Conservation (phyloP, 1,139 yeast genomes). For the Yamadazyma spencermartinsiae region DNA sequence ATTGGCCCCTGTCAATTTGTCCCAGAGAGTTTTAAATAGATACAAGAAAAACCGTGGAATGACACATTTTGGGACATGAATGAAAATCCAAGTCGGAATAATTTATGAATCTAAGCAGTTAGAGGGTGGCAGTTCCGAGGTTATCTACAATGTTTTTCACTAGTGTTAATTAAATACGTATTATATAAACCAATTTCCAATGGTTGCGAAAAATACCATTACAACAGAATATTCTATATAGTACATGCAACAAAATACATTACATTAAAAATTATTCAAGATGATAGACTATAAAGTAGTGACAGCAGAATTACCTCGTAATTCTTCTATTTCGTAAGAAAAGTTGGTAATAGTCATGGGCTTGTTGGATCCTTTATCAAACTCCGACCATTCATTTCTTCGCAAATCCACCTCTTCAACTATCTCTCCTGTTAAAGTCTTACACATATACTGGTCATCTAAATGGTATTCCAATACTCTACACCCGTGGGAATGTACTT, state of each 20-base stretch:
- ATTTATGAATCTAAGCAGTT: too few relatives aligned
- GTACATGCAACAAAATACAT: background rate
- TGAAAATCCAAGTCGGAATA: too few relatives aligned
- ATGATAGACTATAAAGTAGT: conserved; percentile 3
- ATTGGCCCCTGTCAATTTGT: too few relatives aligned
- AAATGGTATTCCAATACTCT: conserved; percentile 66
- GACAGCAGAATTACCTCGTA: conserved; percentile 2
- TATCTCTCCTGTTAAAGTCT: conserved; percentile 43
- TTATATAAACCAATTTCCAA: too few relatives aligned
- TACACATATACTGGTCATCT: conserved; percentile 63
- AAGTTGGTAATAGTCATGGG: conserved; percentile 78
- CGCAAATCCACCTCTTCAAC: conserved; percentile 64
- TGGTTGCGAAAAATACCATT: conserved; percentile 6
- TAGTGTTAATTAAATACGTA: too few relatives aligned
- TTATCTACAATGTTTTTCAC: too few relatives aligned
- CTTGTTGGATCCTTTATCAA: conserved; percentile 72
- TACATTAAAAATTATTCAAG: background rate
- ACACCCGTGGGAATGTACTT: conserved; percentile 80
- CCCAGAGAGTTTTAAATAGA: too few relatives aligned
- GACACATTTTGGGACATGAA: too few relatives aligned
- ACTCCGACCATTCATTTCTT: conserved; percentile 87
- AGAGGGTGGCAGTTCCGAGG: too few relatives aligned
- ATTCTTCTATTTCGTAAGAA: conserved; percentile 41
- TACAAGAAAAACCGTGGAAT: too few relatives aligned
- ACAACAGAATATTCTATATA: too few relatives aligned